Percentiles rank a stretch among this genome's conserved stretches.
Evolutionary conservation across 148 eudicot species (phyloP).

Genomic region (Suaeda aralocaspica): DNA sequence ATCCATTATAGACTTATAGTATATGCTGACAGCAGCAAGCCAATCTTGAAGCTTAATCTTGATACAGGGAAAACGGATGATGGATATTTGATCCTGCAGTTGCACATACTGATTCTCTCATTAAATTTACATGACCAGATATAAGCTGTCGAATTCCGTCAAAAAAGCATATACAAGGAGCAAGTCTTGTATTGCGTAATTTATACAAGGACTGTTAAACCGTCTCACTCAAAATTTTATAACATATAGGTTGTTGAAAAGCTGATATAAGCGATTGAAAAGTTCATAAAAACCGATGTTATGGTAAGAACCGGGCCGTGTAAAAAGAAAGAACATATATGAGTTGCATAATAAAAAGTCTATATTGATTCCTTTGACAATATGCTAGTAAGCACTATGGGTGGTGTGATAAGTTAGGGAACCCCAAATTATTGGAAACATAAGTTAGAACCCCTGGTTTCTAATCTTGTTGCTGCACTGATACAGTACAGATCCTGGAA

Average conservation of each 20-base stretch:
- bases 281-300: too few relatives aligned
- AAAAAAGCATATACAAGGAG: too few relatives aligned
- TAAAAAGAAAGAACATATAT: neutral
- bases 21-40: neutral
- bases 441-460: neutral
- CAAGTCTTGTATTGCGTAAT: too few relatives aligned
- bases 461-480: conserved; percentile 11
- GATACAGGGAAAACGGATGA: neutral
- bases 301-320: too few relatives aligned
- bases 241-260: too few relatives aligned
- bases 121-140: neutral
- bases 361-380: neutral
- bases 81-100: neutral
- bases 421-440: neutral
- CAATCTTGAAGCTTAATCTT: neutral
- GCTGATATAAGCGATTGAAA: too few relatives aligned
- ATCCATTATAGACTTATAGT: neutral
- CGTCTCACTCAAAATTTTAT: too few relatives aligned
- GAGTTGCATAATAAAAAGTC: neutral
- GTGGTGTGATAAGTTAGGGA: neutral
- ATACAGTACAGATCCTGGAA: conserved; percentile 15
- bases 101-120: neutral
- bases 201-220: too few relatives aligned
- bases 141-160: too few relatives aligned
- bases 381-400: neutral